Evolutionary conservation across 148 eudicot species (phyloP).

Genomic region (Polygonum maritimum): DNA sequence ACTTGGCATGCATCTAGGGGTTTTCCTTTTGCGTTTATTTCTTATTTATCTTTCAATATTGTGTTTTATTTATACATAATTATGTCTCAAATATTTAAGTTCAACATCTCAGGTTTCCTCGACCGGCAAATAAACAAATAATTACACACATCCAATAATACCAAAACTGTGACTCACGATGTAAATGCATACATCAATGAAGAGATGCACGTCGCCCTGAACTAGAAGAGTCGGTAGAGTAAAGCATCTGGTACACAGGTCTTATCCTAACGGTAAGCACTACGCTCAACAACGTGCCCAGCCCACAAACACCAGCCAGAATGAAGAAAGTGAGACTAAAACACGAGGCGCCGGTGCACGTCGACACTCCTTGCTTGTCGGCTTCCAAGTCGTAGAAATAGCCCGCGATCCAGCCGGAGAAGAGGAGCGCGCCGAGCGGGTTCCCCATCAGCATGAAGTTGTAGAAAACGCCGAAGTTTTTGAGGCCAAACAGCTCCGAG

Average conservation of each 20-base stretch:
- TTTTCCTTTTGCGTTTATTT: no score
- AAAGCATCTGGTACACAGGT: conserved; percentile 79
- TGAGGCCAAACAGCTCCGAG: conserved; percentile 83
- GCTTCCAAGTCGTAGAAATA: conserved; percentile 63
- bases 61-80: no score
- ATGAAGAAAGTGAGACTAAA: conserved; percentile 61
- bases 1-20: no score
- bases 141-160: no score
- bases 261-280: conserved; percentile 50
- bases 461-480: conserved; percentile 58
- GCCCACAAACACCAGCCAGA: conserved; percentile 45
- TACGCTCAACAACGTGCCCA: conserved; percentile 57
- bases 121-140: no score
- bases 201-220: not conserved
- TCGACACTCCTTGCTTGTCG: conserved; percentile 36
- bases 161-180: no score
- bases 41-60: no score
- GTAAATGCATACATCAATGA: no score
- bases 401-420: conserved; percentile 73
- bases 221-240: conserved; percentile 53
- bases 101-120: no score
- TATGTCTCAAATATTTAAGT: no score
- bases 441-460: conserved; percentile 67
- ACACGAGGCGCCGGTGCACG: conserved; percentile 69
- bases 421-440: conserved; percentile 74